phyloP scores from a whole-genome alignment of 805 yeast species.

The Deakozyma indianensis region DNA sequence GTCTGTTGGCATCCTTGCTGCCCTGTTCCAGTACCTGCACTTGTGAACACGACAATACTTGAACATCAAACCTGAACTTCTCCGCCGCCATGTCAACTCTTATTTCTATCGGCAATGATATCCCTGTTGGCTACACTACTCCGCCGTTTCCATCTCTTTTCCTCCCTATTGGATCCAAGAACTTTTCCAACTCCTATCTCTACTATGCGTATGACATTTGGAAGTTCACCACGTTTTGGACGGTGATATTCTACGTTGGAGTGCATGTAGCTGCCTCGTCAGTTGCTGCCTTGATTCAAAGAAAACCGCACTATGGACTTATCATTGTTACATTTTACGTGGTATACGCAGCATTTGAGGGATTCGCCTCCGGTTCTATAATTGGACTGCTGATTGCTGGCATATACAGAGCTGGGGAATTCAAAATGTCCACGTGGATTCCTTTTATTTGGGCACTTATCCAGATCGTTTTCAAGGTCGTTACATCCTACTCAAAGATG shows the following conservation, averaged over 20 bases:
- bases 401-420: constrained; percentile 63
- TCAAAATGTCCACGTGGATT: constrained; percentile 90
- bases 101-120: constrained; percentile 10
- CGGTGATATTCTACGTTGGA: constrained; percentile 47
- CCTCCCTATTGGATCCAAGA: constrained; percentile 42
- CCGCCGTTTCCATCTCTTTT: constrained; percentile 73
- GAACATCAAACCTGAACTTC: too few species aligned
- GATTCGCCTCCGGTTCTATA: constrained; percentile 57
- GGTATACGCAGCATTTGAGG: constrained; percentile 31
- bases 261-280: constrained; percentile 53
- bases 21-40: too few species aligned
- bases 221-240: constrained; percentile 74
- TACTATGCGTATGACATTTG: constrained; percentile 65
- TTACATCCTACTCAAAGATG: constrained; percentile 50
- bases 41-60: too few species aligned
- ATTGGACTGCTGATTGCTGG: constrained; percentile 64
- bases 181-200: constrained; percentile 27
- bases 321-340: constrained; percentile 34
- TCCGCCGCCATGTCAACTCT: neutral
- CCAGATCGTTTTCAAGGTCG: constrained; percentile 50
- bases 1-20: too few species aligned
- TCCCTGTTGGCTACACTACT: constrained; percentile 68
- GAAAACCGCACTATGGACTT: constrained; percentile 26
- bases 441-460: constrained; percentile 73
- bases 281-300: constrained; percentile 39